Evolutionary conservation across 768 basidiomycete species (phyloP).

Genomic region (Tylopilus plumbeoviolaceoides): DNA sequence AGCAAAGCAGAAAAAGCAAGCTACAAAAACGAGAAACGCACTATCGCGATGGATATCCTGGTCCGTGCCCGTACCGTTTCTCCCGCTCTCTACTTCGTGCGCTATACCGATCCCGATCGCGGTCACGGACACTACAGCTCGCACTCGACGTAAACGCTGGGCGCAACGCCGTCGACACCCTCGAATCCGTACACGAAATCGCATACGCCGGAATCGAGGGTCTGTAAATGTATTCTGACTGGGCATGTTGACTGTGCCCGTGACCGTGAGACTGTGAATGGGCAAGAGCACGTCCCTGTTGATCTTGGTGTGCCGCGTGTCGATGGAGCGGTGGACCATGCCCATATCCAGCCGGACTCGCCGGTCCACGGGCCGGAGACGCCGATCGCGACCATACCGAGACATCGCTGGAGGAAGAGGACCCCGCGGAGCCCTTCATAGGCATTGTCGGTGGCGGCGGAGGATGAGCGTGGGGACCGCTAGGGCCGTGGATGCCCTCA

Average conservation of each 20-base stretch:
- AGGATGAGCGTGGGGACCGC: background rate
- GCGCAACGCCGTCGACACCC: constrained; percentile 32
- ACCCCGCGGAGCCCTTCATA: constrained; percentile 18
- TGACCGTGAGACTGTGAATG: background rate
- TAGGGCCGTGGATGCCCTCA: constrained; percentile 14
- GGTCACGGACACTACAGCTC: constrained; percentile 15
- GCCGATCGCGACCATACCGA: constrained; percentile 26
- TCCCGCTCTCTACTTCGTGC: constrained; percentile 16
- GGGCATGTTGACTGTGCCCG: background rate
- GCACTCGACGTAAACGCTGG: constrained; percentile 30
- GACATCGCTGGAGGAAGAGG: constrained; percentile 22
- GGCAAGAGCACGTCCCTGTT: constrained; percentile 7
- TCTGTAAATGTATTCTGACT: constrained; percentile 26
- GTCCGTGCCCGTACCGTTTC: constrained; percentile 9
- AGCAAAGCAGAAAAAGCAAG: background rate
- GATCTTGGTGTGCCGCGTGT: constrained; percentile 14
- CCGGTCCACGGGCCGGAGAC: constrained; percentile 20
- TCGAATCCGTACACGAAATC: constrained; percentile 30
- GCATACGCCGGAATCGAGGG: constrained; percentile 32
- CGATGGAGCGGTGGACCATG: constrained; percentile 16
- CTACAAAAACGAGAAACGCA: background rate
- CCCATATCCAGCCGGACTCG: constrained; percentile 5
- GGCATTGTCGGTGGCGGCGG: constrained; percentile 3
- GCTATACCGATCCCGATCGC: constrained; percentile 19
- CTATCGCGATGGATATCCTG: constrained; percentile 9